These are phyloP conservation scores for Leishmania gerbilli DNA, from an alignment of 208 protist genomes.

Conservation along the genomic window DNA sequence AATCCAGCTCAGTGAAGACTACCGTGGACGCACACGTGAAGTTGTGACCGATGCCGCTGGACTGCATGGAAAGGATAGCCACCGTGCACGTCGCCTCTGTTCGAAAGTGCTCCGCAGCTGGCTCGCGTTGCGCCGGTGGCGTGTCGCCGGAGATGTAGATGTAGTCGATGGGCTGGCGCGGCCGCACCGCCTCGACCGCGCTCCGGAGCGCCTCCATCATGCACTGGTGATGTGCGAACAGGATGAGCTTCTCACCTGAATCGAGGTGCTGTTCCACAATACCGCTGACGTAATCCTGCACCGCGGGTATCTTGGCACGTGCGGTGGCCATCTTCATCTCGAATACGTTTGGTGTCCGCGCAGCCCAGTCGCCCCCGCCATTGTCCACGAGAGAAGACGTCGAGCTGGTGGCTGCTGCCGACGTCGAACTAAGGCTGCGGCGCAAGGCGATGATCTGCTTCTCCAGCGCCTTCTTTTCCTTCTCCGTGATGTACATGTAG, in stretches of 20 bases:
- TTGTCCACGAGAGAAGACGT: neutral
- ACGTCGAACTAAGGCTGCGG: slow-evolving; percentile 18
- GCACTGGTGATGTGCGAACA: slow-evolving; percentile 94
- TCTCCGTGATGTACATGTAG: slow-evolving; percentile 85
- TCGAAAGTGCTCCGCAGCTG: slow-evolving; percentile 81
- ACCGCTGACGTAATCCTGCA: slow-evolving; percentile 87
- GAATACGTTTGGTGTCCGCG: slow-evolving; percentile 64
- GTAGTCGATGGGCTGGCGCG: slow-evolving; percentile 77
- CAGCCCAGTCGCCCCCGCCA: slow-evolving; percentile 12
- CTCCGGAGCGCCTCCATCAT: slow-evolving; percentile 92
- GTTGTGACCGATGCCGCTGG: slow-evolving; percentile 96
- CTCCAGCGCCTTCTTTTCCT: slow-evolving; percentile 83
- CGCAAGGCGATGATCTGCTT: slow-evolving; percentile 73
- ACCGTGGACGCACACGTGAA: slow-evolving; percentile 94
- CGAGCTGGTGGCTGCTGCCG: neutral
- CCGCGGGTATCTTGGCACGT: slow-evolving; percentile 85
- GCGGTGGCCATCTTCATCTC: slow-evolving; percentile 87
- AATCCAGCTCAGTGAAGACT: slow-evolving; percentile 97
- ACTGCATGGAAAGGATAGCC: slow-evolving; percentile 93
- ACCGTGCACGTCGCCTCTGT: slow-evolving; percentile 66
- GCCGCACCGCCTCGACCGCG: slow-evolving; percentile 68
- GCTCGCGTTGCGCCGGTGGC: slow-evolving; percentile 61
- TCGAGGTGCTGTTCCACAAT: slow-evolving; percentile 79
- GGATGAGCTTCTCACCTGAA: slow-evolving; percentile 87
- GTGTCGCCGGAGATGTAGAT: slow-evolving; percentile 94